Evolutionary conservation across 2,329 filamentous ascomycete genomes (phyloP).

Genomic region (Claviceps lovelessii): DNA sequence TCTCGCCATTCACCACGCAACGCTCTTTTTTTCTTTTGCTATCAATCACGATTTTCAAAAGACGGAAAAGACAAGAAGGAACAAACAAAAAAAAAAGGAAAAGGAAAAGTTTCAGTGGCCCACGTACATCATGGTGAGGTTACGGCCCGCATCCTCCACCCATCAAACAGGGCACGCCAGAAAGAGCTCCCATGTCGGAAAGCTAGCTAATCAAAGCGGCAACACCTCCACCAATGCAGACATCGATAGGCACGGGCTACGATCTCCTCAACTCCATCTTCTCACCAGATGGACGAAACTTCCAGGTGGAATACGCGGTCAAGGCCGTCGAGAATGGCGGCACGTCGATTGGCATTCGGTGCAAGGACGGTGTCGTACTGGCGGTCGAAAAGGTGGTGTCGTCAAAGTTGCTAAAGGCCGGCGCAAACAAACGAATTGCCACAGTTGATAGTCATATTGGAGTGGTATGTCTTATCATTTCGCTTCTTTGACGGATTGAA

Average conservation of each 20-base stretch:
- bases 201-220: conserved; percentile 2
- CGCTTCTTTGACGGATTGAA: no score
- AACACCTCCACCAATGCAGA: conserved; percentile 41
- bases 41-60: neutral
- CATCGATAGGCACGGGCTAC: conserved; percentile 98
- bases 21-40: neutral
- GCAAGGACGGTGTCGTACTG: conserved; percentile 92
- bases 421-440: conserved; percentile 93
- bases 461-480: conserved; percentile 47
- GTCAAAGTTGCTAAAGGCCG: conserved; percentile 88
- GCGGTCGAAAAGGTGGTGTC: conserved; percentile 93
- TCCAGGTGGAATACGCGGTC: conserved; percentile 96
- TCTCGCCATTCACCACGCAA: neutral
- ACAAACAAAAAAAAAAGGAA: neutral
- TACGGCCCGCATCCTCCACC: conserved; percentile 1
- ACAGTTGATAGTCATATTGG: conserved; percentile 89
- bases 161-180: neutral
- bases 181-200: neutral
- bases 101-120: neutral
- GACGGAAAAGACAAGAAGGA: neutral
- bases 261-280: conserved; percentile 99
- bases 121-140: conserved; percentile 10
- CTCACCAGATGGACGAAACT: conserved; percentile 96
- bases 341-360: conserved; percentile 88
- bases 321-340: conserved; percentile 98